phyloP scores from a whole-genome alignment of 768 basidiomycete species.

The Udeniomyces megalosporus region DNA sequence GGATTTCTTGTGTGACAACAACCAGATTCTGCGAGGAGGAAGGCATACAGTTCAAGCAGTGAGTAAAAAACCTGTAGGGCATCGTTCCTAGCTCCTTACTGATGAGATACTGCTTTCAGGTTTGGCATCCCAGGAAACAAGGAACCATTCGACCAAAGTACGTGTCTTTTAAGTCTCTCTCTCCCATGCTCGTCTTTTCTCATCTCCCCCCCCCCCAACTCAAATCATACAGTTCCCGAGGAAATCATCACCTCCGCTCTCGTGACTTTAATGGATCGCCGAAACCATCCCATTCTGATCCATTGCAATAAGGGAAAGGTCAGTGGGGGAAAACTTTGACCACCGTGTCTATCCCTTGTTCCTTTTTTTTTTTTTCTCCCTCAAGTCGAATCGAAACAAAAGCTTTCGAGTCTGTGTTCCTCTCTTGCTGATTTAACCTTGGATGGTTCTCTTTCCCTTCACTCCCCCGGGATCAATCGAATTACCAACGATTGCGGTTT shows the following conservation, averaged over 20 bases:
- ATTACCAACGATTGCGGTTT: too few relatives aligned
- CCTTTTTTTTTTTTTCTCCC: not conserved
- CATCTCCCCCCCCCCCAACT: not conserved
- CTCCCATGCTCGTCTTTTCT: not conserved
- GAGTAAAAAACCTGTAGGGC: not conserved
- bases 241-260: constrained; percentile 31
- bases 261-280: constrained; percentile 27
- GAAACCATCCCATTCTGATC: constrained; percentile 27
- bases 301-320: constrained; percentile 36
- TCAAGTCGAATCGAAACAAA: not conserved
- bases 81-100: not conserved
- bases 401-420: too few relatives aligned
- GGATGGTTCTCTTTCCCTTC: not conserved
- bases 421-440: not conserved
- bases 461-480: too few relatives aligned
- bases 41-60: constrained; percentile 28
- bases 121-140: constrained; percentile 32
- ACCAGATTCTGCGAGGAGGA: constrained; percentile 27
- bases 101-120: too few relatives aligned
- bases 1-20: too few relatives aligned
- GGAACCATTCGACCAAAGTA: constrained; percentile 7
- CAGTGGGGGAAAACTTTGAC: constrained; percentile 3
- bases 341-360: not conserved
- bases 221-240: constrained; percentile 30
- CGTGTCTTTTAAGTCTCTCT: not conserved